Evolutionary conservation across 2,329 filamentous ascomycete genomes (phyloP).

Genomic region (Fusarium phyllophilum): DNA sequence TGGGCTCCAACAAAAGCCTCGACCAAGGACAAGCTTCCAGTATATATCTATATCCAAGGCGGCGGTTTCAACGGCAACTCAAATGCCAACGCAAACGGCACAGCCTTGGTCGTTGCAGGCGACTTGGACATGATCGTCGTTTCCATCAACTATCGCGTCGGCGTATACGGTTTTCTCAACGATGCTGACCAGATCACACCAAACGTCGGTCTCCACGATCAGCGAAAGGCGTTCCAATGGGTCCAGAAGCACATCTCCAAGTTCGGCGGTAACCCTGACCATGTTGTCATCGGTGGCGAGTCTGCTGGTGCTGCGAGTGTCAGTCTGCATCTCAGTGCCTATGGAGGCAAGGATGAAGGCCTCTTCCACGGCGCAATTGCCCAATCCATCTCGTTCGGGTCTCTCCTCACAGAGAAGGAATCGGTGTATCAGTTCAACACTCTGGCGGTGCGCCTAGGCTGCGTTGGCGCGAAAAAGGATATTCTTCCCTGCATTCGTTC

Average conservation of each 20-base stretch:
- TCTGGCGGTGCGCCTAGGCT: constrained; percentile 56
- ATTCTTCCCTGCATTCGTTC: constrained; percentile 59
- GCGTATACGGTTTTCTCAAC: constrained; percentile 77
- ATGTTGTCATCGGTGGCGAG: constrained; percentile 75
- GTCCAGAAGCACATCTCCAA: constrained; percentile 71
- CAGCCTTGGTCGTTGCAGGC: constrained; percentile 66
- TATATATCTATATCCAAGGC: constrained; percentile 69
- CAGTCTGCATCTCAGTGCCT: constrained; percentile 69
- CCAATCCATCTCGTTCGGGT: constrained; percentile 63
- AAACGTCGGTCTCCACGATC: constrained; percentile 78
- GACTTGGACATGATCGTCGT: constrained; percentile 73
- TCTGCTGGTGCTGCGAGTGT: constrained; percentile 75
- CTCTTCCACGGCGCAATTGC: constrained; percentile 63
- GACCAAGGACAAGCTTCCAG: constrained; percentile 65
- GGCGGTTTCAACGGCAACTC: constrained; percentile 67
- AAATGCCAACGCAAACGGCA: constrained; percentile 66
- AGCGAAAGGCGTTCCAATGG: constrained; percentile 76
- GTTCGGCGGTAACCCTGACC: constrained; percentile 76
- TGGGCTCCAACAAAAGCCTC: constrained; percentile 67
- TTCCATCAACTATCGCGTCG: constrained; percentile 80
- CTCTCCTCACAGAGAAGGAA: constrained; percentile 57
- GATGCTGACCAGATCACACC: constrained; percentile 65
- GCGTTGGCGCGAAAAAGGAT: constrained; percentile 46
- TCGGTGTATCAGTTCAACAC: constrained; percentile 64
- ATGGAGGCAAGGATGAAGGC: constrained; percentile 58